A percentile compares a stretch with the other conserved stretches of the same genome.
phyloP scores from a whole-genome alignment of 345 rosid species.

The Trapa incisa region DNA sequence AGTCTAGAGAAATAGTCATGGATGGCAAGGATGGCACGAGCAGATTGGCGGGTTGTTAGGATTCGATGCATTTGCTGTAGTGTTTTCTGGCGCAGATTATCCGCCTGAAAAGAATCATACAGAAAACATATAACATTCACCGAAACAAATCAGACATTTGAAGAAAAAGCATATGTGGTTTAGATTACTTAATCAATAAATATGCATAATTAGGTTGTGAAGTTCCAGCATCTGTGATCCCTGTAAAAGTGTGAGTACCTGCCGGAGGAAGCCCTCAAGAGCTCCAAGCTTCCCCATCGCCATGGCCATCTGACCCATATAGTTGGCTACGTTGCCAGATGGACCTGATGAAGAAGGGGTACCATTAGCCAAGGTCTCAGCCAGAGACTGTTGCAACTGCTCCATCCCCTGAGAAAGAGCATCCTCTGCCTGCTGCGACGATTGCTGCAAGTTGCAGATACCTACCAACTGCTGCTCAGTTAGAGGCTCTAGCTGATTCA shows the following conservation, averaged over 20 bases:
- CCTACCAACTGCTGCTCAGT: slow-evolving; percentile 34
- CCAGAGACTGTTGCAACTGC: slow-evolving; percentile 66
- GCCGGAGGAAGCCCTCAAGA: neutral
- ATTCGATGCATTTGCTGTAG: slow-evolving; percentile 54
- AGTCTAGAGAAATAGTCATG: slow-evolving; percentile 51
- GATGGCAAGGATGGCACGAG: slow-evolving; percentile 52
- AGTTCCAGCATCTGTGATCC: too few relatives aligned
- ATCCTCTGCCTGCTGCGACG: slow-evolving; percentile 41
- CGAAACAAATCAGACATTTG: too few relatives aligned
- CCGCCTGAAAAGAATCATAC: slow-evolving; percentile 23
- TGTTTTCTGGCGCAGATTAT: slow-evolving; percentile 53
- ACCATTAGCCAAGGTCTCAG: slow-evolving; percentile 35
- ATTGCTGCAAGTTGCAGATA: slow-evolving; percentile 36
- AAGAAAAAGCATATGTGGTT: too few relatives aligned
- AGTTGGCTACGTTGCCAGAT: neutral
- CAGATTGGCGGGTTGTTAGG: slow-evolving; percentile 56
- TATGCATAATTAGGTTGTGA: too few relatives aligned
- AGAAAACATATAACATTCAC: too few relatives aligned
- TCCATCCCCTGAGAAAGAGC: slow-evolving; percentile 58
- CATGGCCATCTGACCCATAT: slow-evolving; percentile 6
- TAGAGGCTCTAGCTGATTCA: slow-evolving; percentile 37
- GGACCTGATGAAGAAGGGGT: slow-evolving; percentile 15
- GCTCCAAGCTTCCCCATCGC: slow-evolving; percentile 5
- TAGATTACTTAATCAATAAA: too few relatives aligned
- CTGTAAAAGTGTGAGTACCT: neutral